phyloP scores from a whole-genome alignment of 805 yeast genomes.

The Nakazawaea sp. region DNA sequence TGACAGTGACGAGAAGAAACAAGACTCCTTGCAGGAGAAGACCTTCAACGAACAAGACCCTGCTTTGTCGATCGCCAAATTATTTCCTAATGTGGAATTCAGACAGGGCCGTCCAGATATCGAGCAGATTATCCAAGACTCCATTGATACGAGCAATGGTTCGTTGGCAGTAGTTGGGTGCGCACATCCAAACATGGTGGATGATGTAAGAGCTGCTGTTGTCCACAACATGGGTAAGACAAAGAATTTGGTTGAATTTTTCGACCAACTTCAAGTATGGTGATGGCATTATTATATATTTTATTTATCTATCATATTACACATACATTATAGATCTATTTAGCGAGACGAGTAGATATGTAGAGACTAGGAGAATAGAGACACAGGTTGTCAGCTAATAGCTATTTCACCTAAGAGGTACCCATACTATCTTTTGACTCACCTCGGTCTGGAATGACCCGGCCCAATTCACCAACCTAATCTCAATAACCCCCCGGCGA shows the following conservation, averaged over 20 bases:
- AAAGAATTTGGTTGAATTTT: slow-evolving; percentile 20
- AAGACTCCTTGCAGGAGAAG: not conserved
- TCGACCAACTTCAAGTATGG: slow-evolving; percentile 30
- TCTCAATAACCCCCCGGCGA: too few relatives aligned
- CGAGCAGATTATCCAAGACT: slow-evolving; percentile 25
- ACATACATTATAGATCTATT: too few relatives aligned
- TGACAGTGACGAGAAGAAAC: slow-evolving; percentile 11
- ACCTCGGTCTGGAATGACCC: too few relatives aligned
- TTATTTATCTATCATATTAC: too few relatives aligned
- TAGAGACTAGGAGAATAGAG: too few relatives aligned
- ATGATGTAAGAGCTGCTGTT: slow-evolving; percentile 19
- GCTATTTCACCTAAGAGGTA: too few relatives aligned
- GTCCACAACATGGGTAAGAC: slow-evolving; percentile 8
- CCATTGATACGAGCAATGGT: slow-evolving; percentile 30
- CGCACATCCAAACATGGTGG: slow-evolving; percentile 39
- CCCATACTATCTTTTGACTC: too few relatives aligned
- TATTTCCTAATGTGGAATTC: slow-evolving; percentile 32
- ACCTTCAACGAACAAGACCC: slow-evolving; percentile 1
- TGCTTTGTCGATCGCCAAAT: slow-evolving; percentile 15
- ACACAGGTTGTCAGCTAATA: too few relatives aligned
- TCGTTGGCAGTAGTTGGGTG: slow-evolving; percentile 41
- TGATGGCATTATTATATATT: too few relatives aligned
- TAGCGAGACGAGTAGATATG: too few relatives aligned
- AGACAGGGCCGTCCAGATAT: slow-evolving; percentile 39
- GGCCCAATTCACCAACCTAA: too few relatives aligned